phyloP scores from a whole-genome alignment of 2,329 filamentous ascomycete genomes.

The Rhytidhysteron rufulum region DNA sequence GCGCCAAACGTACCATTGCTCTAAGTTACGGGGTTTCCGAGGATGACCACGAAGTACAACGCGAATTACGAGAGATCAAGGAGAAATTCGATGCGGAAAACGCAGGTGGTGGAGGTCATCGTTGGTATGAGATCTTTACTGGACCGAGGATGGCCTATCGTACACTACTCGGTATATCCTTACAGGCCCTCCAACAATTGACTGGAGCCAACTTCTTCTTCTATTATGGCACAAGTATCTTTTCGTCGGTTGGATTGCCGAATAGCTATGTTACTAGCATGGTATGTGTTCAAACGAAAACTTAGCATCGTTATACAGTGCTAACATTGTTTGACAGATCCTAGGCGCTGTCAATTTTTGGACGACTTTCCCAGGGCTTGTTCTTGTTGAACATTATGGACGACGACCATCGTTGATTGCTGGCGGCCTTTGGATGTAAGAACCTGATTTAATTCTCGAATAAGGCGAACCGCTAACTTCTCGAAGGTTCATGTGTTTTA shows the following conservation, averaged over 20 bases:
- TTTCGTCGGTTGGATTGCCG: slow-evolving; percentile 36
- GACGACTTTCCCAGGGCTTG: slow-evolving; percentile 45
- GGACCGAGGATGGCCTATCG: slow-evolving; percentile 65
- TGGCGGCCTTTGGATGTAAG: slow-evolving; percentile 48
- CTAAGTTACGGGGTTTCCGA: slow-evolving; percentile 53
- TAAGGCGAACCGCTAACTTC: too few relatives aligned
- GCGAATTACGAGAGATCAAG: slow-evolving; percentile 54
- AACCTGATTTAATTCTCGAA: too few relatives aligned
- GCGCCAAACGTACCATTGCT: slow-evolving; percentile 49
- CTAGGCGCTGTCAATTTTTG: slow-evolving; percentile 47
- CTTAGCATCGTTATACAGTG: too few relatives aligned
- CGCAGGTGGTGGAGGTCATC: slow-evolving; percentile 30
- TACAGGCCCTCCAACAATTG: slow-evolving; percentile 65
- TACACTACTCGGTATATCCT: slow-evolving; percentile 57
- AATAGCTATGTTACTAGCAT: slow-evolving; percentile 46
- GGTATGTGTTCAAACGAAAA: too few relatives aligned
- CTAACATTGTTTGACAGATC: too few relatives aligned
- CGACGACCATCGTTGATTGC: slow-evolving; percentile 44
- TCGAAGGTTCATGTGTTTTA: slow-evolving; percentile 16
- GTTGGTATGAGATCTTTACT: slow-evolving; percentile 58
- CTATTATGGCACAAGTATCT: slow-evolving; percentile 47
- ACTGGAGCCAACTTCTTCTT: slow-evolving; percentile 68
- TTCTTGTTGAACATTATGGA: slow-evolving; percentile 45
- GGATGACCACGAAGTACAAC: slow-evolving; percentile 51
- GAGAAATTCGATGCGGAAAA: slow-evolving; percentile 53